Base-by-base conservation (phyloP, 108 stramenopile species). In the Cyclotella kingstonii region DNA sequence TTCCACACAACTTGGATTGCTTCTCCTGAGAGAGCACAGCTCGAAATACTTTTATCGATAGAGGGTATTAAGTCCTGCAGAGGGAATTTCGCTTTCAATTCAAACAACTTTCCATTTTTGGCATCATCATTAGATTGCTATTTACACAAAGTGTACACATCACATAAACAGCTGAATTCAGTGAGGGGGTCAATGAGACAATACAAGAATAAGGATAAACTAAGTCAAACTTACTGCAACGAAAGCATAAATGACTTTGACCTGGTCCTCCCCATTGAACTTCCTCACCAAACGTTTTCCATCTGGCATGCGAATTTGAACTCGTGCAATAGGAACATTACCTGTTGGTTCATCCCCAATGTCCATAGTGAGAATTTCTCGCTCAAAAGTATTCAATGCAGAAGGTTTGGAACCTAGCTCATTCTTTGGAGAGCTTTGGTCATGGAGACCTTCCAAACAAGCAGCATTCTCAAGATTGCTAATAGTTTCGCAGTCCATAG, bases 231-330 rank as follows among this genome's bases (percentile, higher is more conserved):
- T 63, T 68, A 84, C 84, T 51, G 77, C 86, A 50, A 87, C 72
- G 53, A 84, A 85, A 12, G 84, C 86, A 67, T 91, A 91, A 44
- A 91, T 77, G 21, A 75, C 51, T 53, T 77, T 78, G 64, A 89
- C 84, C 17, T 57, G 48, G 28, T 66, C 64, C 2, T 74, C 68
- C 47, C 63, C 43, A n/a, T 66, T 52, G 57, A 92, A 92, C 66
- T 76, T 84, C 29, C 91, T 75, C 19, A 92, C 81, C 11, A 76
- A 53, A 14, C 87, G 82, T 54, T 83, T 85, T 17, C 91, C 91
- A 71, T 89, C 81, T 11, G 91, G 91, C 85, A 89, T 84, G 28
- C 87, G 85, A 44, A 92, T 63, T 60, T 85, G 84, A n/a, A 92
- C 76, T n/a, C 84, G 59, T 33, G 86, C 86, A 34, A 72, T 40